Conservation (phyloP, 108 stramenopile species). For the Chaetoceros tenuissimus region DNA sequence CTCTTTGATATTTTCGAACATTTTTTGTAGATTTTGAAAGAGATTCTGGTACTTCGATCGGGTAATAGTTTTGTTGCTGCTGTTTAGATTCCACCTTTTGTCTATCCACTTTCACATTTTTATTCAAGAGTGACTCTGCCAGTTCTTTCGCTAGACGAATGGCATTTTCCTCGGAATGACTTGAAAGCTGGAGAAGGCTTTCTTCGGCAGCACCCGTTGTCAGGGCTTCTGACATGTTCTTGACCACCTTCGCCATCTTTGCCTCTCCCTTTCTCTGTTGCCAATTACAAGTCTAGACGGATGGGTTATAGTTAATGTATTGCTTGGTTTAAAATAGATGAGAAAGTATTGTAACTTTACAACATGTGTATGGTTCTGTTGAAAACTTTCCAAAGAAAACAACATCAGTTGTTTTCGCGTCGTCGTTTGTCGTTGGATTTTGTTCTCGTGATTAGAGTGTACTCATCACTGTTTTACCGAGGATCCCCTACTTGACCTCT, state of each 20-base stretch:
- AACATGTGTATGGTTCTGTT: too few relatives aligned
- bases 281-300: too few relatives aligned
- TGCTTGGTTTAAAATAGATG: too few relatives aligned
- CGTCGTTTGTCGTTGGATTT: too few relatives aligned
- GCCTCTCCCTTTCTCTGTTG: neutral
- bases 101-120: slow-evolving; percentile 9
- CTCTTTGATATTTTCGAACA: slow-evolving; percentile 4
- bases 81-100: neutral
- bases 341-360: too few relatives aligned
- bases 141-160: neutral
- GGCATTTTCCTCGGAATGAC: slow-evolving; percentile 14
- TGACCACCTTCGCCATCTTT: slow-evolving; percentile 8
- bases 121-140: neutral
- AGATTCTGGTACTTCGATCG: slow-evolving; percentile 17
- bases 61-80: slow-evolving; percentile 1
- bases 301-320: too few relatives aligned
- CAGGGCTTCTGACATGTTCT: slow-evolving; percentile 46
- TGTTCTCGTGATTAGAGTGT: too few relatives aligned
- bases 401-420: too few relatives aligned
- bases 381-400: too few relatives aligned
- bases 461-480: too few relatives aligned
- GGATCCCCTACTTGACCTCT: too few relatives aligned
- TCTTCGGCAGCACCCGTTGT: slow-evolving; percentile 35
- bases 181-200: slow-evolving; percentile 37
- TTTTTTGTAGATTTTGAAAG: slow-evolving; percentile 10